Evolutionary conservation across 2,329 filamentous ascomycete species (phyloP).

Genomic region (Fusarium succisae): DNA sequence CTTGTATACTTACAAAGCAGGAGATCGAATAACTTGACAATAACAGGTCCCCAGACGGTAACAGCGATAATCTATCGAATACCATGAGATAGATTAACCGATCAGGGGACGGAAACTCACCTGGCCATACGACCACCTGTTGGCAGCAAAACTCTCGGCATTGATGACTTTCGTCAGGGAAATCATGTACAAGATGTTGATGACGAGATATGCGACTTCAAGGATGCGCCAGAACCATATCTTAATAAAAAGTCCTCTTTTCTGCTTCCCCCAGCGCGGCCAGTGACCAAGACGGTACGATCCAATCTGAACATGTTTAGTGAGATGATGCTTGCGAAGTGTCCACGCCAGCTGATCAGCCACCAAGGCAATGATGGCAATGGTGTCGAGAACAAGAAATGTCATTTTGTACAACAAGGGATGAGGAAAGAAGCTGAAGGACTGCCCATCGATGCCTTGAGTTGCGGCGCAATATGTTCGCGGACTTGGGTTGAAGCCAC

Average conservation of each 20-base stretch:
- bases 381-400: slow-evolving; percentile 49
- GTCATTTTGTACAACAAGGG: slow-evolving; percentile 51
- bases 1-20: slow-evolving; percentile 47
- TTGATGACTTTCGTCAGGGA: slow-evolving; percentile 50
- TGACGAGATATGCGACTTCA: slow-evolving; percentile 49
- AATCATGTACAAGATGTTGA: slow-evolving; percentile 52
- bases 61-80: slow-evolving; percentile 47
- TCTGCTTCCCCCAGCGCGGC: slow-evolving; percentile 43
- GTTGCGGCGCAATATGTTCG: slow-evolving; percentile 51
- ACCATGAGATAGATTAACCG: not conserved
- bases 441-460: slow-evolving; percentile 46
- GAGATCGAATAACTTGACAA: slow-evolving; percentile 52
- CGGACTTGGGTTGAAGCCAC: slow-evolving; percentile 51
- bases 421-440: slow-evolving; percentile 51
- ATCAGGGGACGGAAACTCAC: not conserved
- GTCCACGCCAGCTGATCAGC: slow-evolving; percentile 51
- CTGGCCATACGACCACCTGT: slow-evolving; percentile 50
- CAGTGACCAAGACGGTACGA: slow-evolving; percentile 46
- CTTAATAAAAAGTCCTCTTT: slow-evolving; percentile 43
- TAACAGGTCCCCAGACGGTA: slow-evolving; percentile 52
- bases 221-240: slow-evolving; percentile 48
- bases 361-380: slow-evolving; percentile 48
- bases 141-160: slow-evolving; percentile 48
- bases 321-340: slow-evolving; percentile 47
- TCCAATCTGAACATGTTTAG: slow-evolving; percentile 46